These are phyloP conservation scores for Coffea humblotiana DNA, from an alignment of 305 asterid genomes.

Conservation along the genomic window DNA sequence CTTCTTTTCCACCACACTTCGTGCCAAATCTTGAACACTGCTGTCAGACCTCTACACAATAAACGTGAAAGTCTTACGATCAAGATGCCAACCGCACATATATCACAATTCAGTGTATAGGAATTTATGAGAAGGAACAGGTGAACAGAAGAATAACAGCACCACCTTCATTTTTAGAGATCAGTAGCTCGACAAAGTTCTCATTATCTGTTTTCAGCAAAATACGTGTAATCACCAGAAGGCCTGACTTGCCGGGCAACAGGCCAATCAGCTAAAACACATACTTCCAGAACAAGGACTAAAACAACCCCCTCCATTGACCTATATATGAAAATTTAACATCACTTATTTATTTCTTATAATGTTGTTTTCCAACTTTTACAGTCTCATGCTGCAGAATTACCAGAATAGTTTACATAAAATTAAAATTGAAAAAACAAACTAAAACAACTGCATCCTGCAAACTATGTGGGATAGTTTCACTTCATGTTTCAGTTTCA, in stretches of 20 bases:
- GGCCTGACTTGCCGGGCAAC: background rate
- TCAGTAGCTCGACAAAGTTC: background rate
- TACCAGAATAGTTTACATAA: too few species aligned
- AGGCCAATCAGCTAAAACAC: background rate
- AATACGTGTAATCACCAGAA: background rate
- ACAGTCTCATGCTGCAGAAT: too few species aligned
- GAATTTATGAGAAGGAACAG: background rate
- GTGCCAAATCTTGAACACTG: constrained; percentile 72
- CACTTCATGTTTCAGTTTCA: background rate
- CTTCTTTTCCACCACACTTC: constrained; percentile 70
- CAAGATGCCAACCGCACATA: constrained; percentile 1
- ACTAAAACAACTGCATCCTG: background rate
- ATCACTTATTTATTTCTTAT: too few species aligned
- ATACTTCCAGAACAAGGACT: background rate
- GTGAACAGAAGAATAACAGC: background rate
- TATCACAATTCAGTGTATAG: background rate
- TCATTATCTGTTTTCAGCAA: background rate
- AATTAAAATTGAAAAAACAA: too few species aligned
- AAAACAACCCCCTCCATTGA: background rate
- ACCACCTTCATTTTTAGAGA: background rate
- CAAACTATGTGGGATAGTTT: background rate
- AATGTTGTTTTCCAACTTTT: too few species aligned
- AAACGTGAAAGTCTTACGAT: constrained; percentile 3
- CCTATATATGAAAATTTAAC: background rate
- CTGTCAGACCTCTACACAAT: constrained; percentile 52